Evolutionary conservation across 1,139 yeast species (phyloP).

Genomic region (Yamadazyma epiphylla): DNA sequence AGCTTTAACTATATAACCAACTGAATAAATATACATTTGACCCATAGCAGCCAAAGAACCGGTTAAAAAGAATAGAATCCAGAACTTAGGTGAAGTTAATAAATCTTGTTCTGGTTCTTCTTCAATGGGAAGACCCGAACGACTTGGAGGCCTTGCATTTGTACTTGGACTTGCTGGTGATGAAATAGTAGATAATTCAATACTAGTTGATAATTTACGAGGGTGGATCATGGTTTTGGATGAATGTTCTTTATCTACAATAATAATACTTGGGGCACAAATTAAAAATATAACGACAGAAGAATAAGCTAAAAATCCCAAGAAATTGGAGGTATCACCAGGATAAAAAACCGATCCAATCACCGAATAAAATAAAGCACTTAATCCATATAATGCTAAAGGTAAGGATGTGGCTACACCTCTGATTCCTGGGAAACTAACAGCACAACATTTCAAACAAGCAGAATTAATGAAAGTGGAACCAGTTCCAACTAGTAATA

Average conservation of each 20-base stretch:
- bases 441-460: slow-evolving; percentile 56
- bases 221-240: slow-evolving; percentile 6
- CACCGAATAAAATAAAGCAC: slow-evolving; percentile 54
- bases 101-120: slow-evolving; percentile 21
- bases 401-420: slow-evolving; percentile 63
- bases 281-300: slow-evolving; percentile 32
- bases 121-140: slow-evolving; percentile 1
- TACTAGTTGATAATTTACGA: not conserved
- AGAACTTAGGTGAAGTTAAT: slow-evolving; percentile 35
- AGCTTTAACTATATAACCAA: slow-evolving; percentile 58
- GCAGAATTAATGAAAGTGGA: slow-evolving; percentile 52
- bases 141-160: slow-evolving; percentile 4
- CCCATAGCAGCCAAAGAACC: slow-evolving; percentile 56
- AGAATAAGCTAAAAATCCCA: slow-evolving; percentile 44
- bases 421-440: slow-evolving; percentile 50
- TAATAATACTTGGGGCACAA: slow-evolving; percentile 47
- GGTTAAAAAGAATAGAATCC: slow-evolving; percentile 45
- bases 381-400: slow-evolving; percentile 54
- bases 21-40: slow-evolving; percentile 61
- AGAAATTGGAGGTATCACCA: slow-evolving; percentile 47
- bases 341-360: slow-evolving; percentile 46
- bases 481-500: slow-evolving; percentile 49
- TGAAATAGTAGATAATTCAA: slow-evolving; percentile 10
- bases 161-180: slow-evolving; percentile 4
- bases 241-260: slow-evolving; percentile 37